Evolutionary conservation across 345 rosid species (phyloP).

Genomic region (Salix koriyanagi): DNA sequence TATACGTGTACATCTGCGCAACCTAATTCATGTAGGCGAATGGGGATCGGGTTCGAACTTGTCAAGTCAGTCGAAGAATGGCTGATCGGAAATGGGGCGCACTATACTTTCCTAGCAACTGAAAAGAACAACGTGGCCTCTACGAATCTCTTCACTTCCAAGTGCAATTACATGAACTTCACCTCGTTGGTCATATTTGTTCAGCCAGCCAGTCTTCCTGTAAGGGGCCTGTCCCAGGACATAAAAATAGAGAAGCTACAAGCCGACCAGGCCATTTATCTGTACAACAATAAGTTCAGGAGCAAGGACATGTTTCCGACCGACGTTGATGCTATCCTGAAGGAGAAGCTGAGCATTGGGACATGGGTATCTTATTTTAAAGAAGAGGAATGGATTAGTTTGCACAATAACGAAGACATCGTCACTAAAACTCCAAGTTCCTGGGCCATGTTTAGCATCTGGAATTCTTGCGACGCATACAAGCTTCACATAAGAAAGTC

Average conservation of each 20-base stretch:
- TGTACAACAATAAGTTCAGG: slow-evolving; percentile 40
- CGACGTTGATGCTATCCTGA: slow-evolving; percentile 42
- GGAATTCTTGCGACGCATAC: slow-evolving; percentile 52
- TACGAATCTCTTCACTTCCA: slow-evolving; percentile 43
- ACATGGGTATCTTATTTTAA: slow-evolving; percentile 54
- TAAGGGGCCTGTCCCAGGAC: slow-evolving; percentile 13
- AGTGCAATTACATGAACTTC: slow-evolving; percentile 24
- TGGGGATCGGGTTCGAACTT: slow-evolving; percentile 55
- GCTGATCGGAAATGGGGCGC: slow-evolving; percentile 43
- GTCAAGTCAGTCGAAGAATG: slow-evolving; percentile 51
- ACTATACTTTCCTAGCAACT: slow-evolving; percentile 41
- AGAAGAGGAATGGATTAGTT: slow-evolving; percentile 31
- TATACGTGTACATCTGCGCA: too few species aligned
- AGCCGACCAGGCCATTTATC: slow-evolving; percentile 40
- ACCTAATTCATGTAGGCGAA: slow-evolving; percentile 28
- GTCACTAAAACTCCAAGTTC: slow-evolving; percentile 26
- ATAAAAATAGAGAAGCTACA: slow-evolving; percentile 41
- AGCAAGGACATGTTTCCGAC: slow-evolving; percentile 40
- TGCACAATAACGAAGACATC: slow-evolving; percentile 15
- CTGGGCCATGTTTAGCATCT: slow-evolving; percentile 49
- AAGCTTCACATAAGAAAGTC: slow-evolving; percentile 31
- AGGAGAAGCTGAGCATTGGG: slow-evolving; percentile 45
- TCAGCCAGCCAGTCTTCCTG: slow-evolving; percentile 25
- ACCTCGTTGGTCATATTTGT: slow-evolving; percentile 29
- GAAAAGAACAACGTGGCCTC: slow-evolving; percentile 49